These are phyloP conservation scores for Hericium rajendrae DNA, from an alignment of 768 basidiomycete genomes.

Conservation along the genomic window DNA sequence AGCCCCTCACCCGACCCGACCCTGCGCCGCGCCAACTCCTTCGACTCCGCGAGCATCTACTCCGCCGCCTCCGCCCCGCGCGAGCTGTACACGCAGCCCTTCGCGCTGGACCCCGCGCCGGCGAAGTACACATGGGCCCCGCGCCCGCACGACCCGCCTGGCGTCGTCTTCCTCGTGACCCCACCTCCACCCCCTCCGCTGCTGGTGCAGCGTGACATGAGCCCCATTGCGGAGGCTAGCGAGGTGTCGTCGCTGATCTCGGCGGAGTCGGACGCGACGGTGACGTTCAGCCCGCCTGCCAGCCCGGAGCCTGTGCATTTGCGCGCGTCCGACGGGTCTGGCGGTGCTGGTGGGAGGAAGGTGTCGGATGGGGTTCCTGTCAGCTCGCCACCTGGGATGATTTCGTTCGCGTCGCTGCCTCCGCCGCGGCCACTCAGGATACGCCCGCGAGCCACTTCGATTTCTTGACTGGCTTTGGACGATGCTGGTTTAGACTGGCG, in stretches of 20 bases:
- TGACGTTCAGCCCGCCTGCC: background rate
- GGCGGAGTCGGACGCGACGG: background rate
- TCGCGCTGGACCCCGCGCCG: conserved; percentile 13
- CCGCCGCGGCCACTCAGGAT: background rate
- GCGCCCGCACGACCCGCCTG: background rate
- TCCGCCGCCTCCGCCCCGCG: conserved; percentile 27
- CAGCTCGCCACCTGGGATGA: background rate
- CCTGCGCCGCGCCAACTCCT: conserved; percentile 12
- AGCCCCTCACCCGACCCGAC: background rate
- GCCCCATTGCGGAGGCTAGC: background rate
- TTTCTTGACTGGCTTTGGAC: too few species aligned
- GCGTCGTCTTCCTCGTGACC: background rate
- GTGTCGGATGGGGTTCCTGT: background rate
- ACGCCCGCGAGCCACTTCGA: background rate
- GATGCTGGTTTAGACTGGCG: too few species aligned
- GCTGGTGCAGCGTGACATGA: background rate
- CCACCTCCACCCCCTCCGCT: background rate
- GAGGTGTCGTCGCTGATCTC: background rate
- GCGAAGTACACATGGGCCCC: conserved; percentile 13
- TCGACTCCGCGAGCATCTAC: conserved; percentile 26
- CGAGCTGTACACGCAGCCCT: conserved; percentile 16
- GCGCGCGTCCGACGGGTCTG: background rate
- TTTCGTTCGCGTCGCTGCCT: background rate
- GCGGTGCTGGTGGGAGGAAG: background rate
- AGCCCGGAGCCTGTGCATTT: background rate